Evolutionary conservation across 2,329 filamentous ascomycete genomes (phyloP).

Genomic region (Hyphodiscus sp.): DNA sequence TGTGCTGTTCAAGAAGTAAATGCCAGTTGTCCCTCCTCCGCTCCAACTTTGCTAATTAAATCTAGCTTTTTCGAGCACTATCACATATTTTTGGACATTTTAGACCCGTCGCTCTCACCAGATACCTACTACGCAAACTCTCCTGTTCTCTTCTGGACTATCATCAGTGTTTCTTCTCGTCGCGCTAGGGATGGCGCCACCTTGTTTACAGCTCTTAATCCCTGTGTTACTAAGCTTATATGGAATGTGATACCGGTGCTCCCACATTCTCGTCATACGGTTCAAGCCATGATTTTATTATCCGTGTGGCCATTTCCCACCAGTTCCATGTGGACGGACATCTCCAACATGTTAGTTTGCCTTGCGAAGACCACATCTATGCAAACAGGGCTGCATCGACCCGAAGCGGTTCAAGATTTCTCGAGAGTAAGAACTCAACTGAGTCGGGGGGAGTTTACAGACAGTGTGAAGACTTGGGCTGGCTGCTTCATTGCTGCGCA

Average conservation of each 20-base stretch:
- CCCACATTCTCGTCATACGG: slow-evolving; percentile 2
- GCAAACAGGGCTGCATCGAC: not conserved
- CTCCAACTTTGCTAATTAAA: no score
- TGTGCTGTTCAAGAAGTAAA: no score
- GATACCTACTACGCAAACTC: slow-evolving; percentile 5
- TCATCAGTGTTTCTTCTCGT: slow-evolving; percentile 10
- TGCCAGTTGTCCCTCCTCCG: no score
- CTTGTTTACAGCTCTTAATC: slow-evolving; percentile 3
- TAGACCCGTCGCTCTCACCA: slow-evolving; percentile 8
- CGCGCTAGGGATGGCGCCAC: slow-evolving; percentile 7
- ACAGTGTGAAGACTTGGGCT: not conserved
- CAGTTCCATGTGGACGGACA: slow-evolving; percentile 18
- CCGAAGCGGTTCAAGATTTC: not conserved
- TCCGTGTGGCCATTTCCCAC: slow-evolving; percentile 24
- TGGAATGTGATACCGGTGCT: slow-evolving; percentile 6
- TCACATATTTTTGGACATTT: slow-evolving; percentile 8
- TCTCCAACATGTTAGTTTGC: slow-evolving; percentile 10
- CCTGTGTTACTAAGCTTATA: slow-evolving; percentile 2
- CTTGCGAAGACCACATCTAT: not conserved
- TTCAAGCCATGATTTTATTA: slow-evolving; percentile 17
- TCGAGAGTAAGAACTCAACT: not conserved
- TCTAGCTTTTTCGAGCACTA: slow-evolving; percentile 12
- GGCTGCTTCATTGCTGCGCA: not conserved
- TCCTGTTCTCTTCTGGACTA: slow-evolving; percentile 13
- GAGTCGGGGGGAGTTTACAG: not conserved